phyloP scores from a whole-genome alignment of 75 land plant species.

The Picea glauca region DNA sequence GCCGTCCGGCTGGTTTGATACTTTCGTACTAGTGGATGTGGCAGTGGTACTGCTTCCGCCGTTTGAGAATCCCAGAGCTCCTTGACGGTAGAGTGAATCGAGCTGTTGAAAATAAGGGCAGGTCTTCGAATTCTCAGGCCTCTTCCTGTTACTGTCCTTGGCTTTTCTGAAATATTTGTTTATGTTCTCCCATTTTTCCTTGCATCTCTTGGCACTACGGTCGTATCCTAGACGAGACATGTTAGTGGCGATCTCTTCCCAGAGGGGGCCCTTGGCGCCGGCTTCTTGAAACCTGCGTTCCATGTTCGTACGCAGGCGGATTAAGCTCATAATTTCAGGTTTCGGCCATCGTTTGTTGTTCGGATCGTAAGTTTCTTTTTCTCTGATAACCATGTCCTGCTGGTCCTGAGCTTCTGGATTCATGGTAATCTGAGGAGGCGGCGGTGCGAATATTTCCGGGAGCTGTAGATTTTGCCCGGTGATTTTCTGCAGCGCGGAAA shows the following conservation, averaged over 20 bases:
- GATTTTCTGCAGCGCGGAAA: conserved; percentile 49
- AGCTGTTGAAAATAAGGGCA: conserved; percentile 75
- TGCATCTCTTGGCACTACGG: conserved; percentile 71
- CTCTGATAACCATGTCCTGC: not conserved
- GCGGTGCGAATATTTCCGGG: conserved; percentile 8
- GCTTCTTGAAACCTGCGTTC: conserved; percentile 46
- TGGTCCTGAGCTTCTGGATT: not conserved
- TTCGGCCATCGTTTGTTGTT: conserved; percentile 61
- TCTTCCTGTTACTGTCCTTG: conserved; percentile 36
- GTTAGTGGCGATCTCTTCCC: conserved; percentile 65
- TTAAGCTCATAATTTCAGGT: conserved; percentile 60
- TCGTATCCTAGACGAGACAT: conserved; percentile 53
- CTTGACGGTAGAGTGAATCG: conserved; percentile 41
- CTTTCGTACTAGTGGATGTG: not conserved
- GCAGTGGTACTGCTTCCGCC: not conserved
- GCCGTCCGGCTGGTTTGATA: not conserved
- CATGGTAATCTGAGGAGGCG: not conserved
- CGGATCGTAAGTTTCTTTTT: conserved; percentile 2
- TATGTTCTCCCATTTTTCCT: conserved; percentile 92
- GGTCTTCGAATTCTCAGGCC: conserved; percentile 51
- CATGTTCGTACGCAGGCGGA: conserved; percentile 49
- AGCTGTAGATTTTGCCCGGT: conserved; percentile 26
- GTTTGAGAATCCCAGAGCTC: not conserved
- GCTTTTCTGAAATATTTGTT: conserved; percentile 85
- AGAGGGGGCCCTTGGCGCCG: conserved; percentile 56